phyloP scores from a whole-genome alignment of 1,284 basidiomycete genomes.

The Sanghuangporus baumii region DNA sequence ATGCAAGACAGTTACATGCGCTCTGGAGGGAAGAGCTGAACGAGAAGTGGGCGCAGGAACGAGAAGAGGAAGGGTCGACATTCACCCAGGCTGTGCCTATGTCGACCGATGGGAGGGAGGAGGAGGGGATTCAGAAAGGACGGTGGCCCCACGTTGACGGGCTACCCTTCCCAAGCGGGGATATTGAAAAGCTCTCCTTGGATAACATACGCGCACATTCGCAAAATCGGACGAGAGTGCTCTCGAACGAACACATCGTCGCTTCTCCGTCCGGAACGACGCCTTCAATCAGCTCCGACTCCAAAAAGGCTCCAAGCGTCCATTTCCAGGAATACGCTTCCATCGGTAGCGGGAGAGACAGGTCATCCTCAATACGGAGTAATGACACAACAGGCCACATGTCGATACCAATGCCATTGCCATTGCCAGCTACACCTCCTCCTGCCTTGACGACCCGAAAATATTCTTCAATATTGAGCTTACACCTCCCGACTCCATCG shows the following conservation, averaged over 20 bases:
- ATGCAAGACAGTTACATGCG: conserved; percentile 8
- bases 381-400: neutral
- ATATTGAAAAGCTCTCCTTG: neutral
- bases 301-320: conserved; percentile 7
- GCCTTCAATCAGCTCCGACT: neutral
- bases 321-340: conserved; percentile 8
- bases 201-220: neutral
- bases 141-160: conserved; percentile 2
- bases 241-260: conserved; percentile 5
- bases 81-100: neutral
- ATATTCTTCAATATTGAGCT: conserved; percentile 5
- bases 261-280: conserved; percentile 7
- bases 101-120: neutral
- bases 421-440: neutral
- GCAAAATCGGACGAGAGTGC: neutral
- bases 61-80: neutral
- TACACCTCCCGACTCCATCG: conserved; percentile 13
- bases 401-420: neutral
- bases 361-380: neutral
- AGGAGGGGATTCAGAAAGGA: neutral
- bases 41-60: conserved; percentile 1
- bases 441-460: conserved; percentile 9
- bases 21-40: conserved; percentile 13
- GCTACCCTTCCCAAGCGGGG: neutral
- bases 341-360: neutral